phyloP scores from a whole-genome alignment of 306 rosid species.

The Vicia villosa region DNA sequence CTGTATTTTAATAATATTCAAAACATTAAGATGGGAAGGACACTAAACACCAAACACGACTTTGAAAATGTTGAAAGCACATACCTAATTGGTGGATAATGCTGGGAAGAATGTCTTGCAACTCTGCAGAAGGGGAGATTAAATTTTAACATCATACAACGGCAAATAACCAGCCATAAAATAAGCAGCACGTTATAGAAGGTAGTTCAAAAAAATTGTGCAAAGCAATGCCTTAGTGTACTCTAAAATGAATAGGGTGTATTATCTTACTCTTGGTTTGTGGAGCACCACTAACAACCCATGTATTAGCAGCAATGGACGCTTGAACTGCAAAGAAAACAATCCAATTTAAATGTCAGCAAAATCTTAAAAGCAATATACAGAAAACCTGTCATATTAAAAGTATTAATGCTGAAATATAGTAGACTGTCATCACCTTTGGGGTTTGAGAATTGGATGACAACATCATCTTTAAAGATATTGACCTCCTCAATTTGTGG shows the following conservation, averaged over 20 bases:
- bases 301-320: constrained; percentile 93
- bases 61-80: neutral
- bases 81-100: constrained; percentile 90
- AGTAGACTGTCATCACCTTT: constrained; percentile 53
- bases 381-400: neutral
- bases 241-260: too few relatives aligned
- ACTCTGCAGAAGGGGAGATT: constrained; percentile 53
- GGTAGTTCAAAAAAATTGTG: too few relatives aligned
- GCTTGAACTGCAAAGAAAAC: constrained; percentile 80
- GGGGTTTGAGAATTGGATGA: constrained; percentile 85
- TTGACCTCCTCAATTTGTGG: constrained; percentile 97
- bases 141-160: neutral
- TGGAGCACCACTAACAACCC: constrained; percentile 97
- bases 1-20: constrained; percentile 43
- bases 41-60: neutral
- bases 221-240: neutral
- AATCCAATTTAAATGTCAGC: neutral
- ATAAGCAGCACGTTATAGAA: neutral
- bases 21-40: neutral
- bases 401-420: neutral
- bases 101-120: constrained; percentile 96
- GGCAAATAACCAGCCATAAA: neutral
- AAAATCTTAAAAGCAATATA: neutral
- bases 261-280: constrained; percentile 87
- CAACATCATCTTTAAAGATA: constrained; percentile 92